Evolutionary conservation across 176 grass and related monocot species (phyloP), one percentile per base, ranked within the genome.

Genomic region (Oryza rufipogon): DNA sequence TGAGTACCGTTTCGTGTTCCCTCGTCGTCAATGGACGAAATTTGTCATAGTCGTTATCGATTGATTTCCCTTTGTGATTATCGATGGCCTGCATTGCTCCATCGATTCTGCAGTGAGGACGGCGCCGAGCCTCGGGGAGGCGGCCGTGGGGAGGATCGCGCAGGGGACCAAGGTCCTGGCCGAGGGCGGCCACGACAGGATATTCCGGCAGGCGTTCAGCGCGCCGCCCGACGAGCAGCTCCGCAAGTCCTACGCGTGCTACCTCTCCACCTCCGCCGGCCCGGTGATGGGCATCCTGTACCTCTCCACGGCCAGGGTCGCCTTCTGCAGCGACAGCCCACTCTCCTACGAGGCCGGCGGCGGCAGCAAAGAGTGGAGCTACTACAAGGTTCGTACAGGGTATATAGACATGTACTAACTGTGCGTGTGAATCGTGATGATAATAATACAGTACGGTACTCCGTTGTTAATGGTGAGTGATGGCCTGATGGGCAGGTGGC

Each of bases 261-360:
- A 94, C 87, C 77, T 97, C 66, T 97, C 92, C 22, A 94, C 92
- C 4, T 88, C 94, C 38, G 92, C 92, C 4, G 90, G 92, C 10
- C 94, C 92, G 12, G 92, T 97, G 8, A 89, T 94, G 90, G 92
- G 94, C 11, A 44, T 92, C 68, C 64, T 97, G 19, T 97, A 97
- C 86, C 74, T 97, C 69, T 97, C 92, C 20, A 92, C 92, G 2
- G 90, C 86, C 69, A 91, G 89, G 72, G 84, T 97, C 86, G 95
- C 95, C 54, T 97, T 94, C 88, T 97, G 94, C 79, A 94, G 94
- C 19, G 94, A 97, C 74, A 89, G 34, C 70, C 94, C 94, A 23
- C 77, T 97, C 65, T 83, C 88, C 17, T 91, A 92, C 70, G 63
- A 86, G 64, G 70, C 68, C 19, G 79, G 4, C 68, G 84, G 78